Base-by-base conservation (phyloP, 1,284 basidiomycete species). In the Ceratobasidium sp. region DNA sequence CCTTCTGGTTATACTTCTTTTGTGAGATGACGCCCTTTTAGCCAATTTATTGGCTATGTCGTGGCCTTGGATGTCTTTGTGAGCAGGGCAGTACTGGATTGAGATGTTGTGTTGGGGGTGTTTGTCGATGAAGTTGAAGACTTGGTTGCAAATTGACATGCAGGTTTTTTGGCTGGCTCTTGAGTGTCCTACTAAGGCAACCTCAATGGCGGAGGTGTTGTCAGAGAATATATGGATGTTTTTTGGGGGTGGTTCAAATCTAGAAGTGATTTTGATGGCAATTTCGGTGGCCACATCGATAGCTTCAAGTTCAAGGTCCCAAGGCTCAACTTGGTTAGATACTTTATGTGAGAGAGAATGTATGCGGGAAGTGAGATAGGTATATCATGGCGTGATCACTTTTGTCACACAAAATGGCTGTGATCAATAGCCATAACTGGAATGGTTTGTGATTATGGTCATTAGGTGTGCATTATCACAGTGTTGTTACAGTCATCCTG, bases 11-110 rank as follows among this genome's bases (percentile, higher is more conserved):
- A 26, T 26, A 3, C 21, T 18, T 57, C 61, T 23, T 55, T 28
- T 14, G 9, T 73, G 69, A 10, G 58, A 34, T 10, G 76, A 75
- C 2, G 77, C 79, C 39, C 72, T 46, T 62, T 80, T 80, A 10
- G 79, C 80, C 0, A 80, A 75, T 36, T 75, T 39, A 72, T 81
- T 79, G 10, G 79, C 80, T 2, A 74, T 43, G 45, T 81, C 77
- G 57, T 81, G 80, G 12, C 79, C 80, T 45, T 12, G 5, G 23
- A 81, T 77, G n/a, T 74, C 77, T 18, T 57, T 62, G 72, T 81
- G 80, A n/a, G 79, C 76, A 12, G 78, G 78, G 1, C 76, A 75
- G 79, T 79, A 81, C 10, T 74, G 53, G 16, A 80, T 61, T 26
- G 74, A 74, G 0, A 80, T 72, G 9, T 60, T 74, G 48, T 30